Percentiles rank a stretch among this genome's conserved stretches.
phyloP scores from a whole-genome alignment of 805 yeast species.

The Cyberlindnera xishuangbannaensis region DNA sequence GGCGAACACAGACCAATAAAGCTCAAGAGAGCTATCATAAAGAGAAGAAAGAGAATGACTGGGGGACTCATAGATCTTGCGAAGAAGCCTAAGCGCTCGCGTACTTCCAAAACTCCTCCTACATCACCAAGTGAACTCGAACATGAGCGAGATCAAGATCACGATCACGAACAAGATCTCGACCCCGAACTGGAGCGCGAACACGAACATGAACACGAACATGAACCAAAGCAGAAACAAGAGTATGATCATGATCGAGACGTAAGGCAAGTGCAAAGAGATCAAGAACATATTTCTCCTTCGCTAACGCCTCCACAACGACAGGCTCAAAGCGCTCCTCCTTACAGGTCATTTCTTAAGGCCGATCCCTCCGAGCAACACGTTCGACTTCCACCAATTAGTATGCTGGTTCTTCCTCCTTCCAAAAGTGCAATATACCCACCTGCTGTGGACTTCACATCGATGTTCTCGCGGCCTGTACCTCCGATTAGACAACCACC shows the following conservation, averaged over 20 bases:
- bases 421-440: background rate
- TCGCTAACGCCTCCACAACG: no score
- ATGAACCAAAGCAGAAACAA: no score
- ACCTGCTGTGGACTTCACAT: background rate
- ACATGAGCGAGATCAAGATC: slow-evolving; percentile 1
- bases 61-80: background rate
- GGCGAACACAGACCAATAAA: slow-evolving; percentile 73
- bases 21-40: slow-evolving; percentile 67
- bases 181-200: no score
- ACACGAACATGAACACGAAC: no score
- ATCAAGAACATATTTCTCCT: no score
- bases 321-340: background rate
- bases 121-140: slow-evolving; percentile 3
- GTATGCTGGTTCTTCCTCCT: slow-evolving; percentile 3
- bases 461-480: background rate
- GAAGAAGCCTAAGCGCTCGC: slow-evolving; percentile 4
- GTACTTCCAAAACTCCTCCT: slow-evolving; percentile 4
- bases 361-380: background rate
- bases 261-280: no score
- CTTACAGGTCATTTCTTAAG: background rate
- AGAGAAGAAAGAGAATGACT: slow-evolving; percentile 57
- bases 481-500: background rate
- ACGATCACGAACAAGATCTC: no score
- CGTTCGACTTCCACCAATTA: slow-evolving; percentile 14
- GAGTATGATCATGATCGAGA: no score